These are phyloP conservation scores for Aspergillus transmontanensis DNA, from an alignment of 2,329 filamentous ascomycete species.

Conservation along the genomic window DNA sequence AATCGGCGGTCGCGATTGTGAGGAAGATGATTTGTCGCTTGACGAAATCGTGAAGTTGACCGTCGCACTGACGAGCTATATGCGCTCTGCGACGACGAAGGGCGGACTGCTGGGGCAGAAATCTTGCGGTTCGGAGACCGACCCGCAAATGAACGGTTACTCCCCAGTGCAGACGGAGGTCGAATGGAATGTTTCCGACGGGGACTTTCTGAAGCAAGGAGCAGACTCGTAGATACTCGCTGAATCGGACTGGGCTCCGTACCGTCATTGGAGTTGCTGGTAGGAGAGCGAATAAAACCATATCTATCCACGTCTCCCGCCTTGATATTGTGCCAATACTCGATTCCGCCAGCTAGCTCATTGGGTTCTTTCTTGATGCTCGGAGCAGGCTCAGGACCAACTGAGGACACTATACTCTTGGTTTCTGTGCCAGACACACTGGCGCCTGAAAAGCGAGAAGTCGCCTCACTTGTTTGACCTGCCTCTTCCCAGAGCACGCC, in stretches of 20 bases:
- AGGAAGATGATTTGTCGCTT: conserved; percentile 55
- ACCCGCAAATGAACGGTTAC: conserved; percentile 46
- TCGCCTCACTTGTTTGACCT: conserved; percentile 30
- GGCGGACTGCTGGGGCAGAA: conserved; percentile 48
- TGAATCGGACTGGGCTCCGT: conserved; percentile 51
- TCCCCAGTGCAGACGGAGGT: conserved; percentile 51
- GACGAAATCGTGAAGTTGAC: conserved; percentile 50
- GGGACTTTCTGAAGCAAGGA: conserved; percentile 59
- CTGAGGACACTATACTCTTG: conserved; percentile 29
- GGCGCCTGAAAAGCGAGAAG: conserved; percentile 28
- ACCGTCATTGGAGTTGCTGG: conserved; percentile 29
- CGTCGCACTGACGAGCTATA: conserved; percentile 44
- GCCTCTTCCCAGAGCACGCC: conserved; percentile 45
- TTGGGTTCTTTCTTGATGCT: conserved; percentile 53
- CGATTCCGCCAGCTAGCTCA: conserved; percentile 64
- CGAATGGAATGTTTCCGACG: conserved; percentile 56
- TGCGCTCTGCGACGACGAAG: conserved; percentile 51
- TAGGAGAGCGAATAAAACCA: conserved; percentile 58
- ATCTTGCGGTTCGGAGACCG: conserved; percentile 43
- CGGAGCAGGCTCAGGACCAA: conserved; percentile 33
- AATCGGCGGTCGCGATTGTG: conserved; percentile 57
- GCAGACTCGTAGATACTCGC: conserved; percentile 62
- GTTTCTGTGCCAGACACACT: conserved; percentile 32
- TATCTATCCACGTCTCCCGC: conserved; percentile 65
- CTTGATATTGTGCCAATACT: conserved; percentile 65